Evolutionary conservation across 1,284 basidiomycete species (phyloP), one percentile per base, ranked within the genome.

Genomic region (Fomitopsis palustris): DNA sequence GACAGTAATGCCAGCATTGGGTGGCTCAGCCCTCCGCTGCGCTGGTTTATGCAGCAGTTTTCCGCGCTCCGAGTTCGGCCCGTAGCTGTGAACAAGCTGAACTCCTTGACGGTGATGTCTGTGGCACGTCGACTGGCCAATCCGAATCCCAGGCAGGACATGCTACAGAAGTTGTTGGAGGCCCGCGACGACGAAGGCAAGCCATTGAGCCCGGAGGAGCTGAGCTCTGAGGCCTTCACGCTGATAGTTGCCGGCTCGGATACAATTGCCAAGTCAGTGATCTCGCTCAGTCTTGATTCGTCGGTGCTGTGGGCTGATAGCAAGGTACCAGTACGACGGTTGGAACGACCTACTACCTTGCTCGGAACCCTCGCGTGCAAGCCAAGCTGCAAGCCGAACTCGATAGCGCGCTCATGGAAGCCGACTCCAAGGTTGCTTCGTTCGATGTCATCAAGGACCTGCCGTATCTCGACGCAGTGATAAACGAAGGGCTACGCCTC

Each of bases 231-330:
- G 53, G 66, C 73, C 4, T 65, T 74, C 12, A 69, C 70, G 3
- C 63, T 75, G 4, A 67, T 75, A 17, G 71, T 72, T 41, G 72
- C 73, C n/a, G 75, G 75, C 8, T 74, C 74, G 4, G 73, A 76
- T 37, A 57, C 42, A 12, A 45, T 45, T 25, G 27, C 59, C 14
- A 54, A 54, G 59, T 57, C 9, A 54, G 59, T 55, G 23, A n/a
- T n/a, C n/a, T n/a, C n/a, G n/a, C n/a, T n/a, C n/a, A n/a, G n/a
- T n/a, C n/a, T 33, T 10, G n/a, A n/a, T n/a, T n/a, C n/a, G n/a
- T n/a, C n/a, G n/a, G n/a, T n/a, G n/a, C n/a, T n/a, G n/a, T n/a
- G n/a, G n/a, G n/a, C n/a, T n/a, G n/a, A n/a, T n/a, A n/a, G n/a
- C n/a, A n/a, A n/a, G n/a, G n/a, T n/a, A n/a, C 12, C 54, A 60